phyloP scores from a whole-genome alignment of 345 rosid genomes.

The Lumnitzera racemosa region DNA sequence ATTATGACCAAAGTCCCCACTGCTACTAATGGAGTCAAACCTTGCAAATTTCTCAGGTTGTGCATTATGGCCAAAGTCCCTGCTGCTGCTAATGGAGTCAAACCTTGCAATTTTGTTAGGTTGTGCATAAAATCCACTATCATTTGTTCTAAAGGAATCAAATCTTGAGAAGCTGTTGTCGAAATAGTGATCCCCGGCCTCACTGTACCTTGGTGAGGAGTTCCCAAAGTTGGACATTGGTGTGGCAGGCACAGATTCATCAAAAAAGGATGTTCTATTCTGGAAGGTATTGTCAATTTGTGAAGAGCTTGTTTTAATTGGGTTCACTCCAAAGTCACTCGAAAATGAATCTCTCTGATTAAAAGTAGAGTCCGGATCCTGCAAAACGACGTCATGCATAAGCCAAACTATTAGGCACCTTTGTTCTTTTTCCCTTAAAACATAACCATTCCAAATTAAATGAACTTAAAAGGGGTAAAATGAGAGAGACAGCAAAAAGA shows the following conservation, averaged over 20 bases:
- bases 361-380: constrained; percentile 31
- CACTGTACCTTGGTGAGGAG: constrained; percentile 78
- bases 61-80: constrained; percentile 29
- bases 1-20: constrained; percentile 35
- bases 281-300: constrained; percentile 32
- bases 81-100: constrained; percentile 50
- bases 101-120: constrained; percentile 60
- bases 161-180: constrained; percentile 69
- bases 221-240: constrained; percentile 75
- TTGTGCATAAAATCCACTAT: constrained; percentile 52
- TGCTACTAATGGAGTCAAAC: constrained; percentile 59
- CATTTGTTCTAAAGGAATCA: constrained; percentile 78
- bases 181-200: constrained; percentile 56
- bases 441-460: too few species aligned
- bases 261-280: constrained; percentile 62
- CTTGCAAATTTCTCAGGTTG: constrained; percentile 40
- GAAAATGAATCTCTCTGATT: constrained; percentile 48
- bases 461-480: background rate
- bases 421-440: too few species aligned
- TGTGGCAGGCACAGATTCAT: constrained; percentile 85
- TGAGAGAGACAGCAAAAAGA: too few species aligned
- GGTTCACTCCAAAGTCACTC: constrained; percentile 47
- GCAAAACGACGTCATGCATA: constrained; percentile 11
- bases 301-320: constrained; percentile 57
- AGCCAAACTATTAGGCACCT: constrained; percentile 2